Evolutionary conservation across 805 yeast genomes (phyloP).

Genomic region (Vanderwaltozyma polyspora): DNA sequence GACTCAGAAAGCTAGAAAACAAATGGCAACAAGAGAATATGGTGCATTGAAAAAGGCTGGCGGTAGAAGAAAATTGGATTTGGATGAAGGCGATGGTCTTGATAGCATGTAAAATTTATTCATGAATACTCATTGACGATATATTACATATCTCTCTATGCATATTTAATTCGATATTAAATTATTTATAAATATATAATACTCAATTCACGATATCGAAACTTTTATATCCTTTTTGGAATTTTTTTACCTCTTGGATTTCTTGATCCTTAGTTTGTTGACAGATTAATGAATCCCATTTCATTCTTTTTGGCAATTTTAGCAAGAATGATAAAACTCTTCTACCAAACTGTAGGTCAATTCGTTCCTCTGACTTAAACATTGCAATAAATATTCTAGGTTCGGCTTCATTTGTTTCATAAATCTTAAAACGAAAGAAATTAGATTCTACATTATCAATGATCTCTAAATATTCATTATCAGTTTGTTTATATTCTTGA

Average conservation of each 20-base stretch:
- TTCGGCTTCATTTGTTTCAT: slow-evolving; percentile 21
- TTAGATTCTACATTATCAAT: slow-evolving; percentile 23
- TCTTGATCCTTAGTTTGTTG: slow-evolving; percentile 55
- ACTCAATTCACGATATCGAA: too few species aligned
- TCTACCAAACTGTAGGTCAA: slow-evolving; percentile 80
- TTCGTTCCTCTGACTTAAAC: slow-evolving; percentile 26
- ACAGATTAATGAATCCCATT: slow-evolving; percentile 61
- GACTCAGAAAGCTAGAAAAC: slow-evolving; percentile 77
- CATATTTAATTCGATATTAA: too few species aligned
- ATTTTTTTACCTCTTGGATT: slow-evolving; percentile 46
- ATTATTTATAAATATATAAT: too few species aligned
- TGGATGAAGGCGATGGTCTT: slow-evolving; percentile 33
- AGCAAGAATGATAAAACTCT: slow-evolving; percentile 59
- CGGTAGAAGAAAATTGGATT: slow-evolving; percentile 57
- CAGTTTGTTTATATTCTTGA: slow-evolving; percentile 18
- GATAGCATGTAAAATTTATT: slow-evolving; percentile 9
- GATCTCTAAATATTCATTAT: slow-evolving; percentile 21
- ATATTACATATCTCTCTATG: too few species aligned
- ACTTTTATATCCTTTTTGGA: slow-evolving; percentile 43
- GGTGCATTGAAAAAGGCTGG: slow-evolving; percentile 62
- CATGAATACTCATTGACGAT: too few species aligned
- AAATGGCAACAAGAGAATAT: slow-evolving; percentile 64
- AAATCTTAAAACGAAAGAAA: slow-evolving; percentile 27
- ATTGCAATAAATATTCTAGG: slow-evolving; percentile 26
- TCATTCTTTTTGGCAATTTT: slow-evolving; percentile 47